Percentiles rank a stretch among this genome's conserved stretches.
These are phyloP conservation scores for Apiotrichum domesticum DNA, from an alignment of 1,284 basidiomycete genomes.

Conservation along the genomic window DNA sequence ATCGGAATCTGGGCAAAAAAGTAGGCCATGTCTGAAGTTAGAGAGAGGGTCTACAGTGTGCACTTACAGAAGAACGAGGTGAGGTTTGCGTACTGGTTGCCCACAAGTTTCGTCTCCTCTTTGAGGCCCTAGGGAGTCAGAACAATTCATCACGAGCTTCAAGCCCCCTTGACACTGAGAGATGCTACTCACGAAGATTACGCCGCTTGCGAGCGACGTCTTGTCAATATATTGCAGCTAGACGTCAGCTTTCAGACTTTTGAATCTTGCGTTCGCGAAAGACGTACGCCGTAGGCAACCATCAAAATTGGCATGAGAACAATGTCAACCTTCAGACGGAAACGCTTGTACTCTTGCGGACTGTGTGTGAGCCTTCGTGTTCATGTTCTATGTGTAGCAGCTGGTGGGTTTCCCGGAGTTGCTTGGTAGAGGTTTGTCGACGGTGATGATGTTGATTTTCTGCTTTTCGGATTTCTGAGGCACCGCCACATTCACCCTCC, in stretches of 20 bases:
- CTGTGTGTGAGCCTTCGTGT: not conserved
- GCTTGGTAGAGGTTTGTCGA: no score
- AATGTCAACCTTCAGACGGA: conserved; percentile 14
- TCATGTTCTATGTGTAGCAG: not conserved
- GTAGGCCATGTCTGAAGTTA: conserved; percentile 13
- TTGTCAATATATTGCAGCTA: conserved; percentile 14
- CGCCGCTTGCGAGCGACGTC: conserved; percentile 17
- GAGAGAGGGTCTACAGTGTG: not conserved
- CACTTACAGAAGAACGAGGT: conserved; percentile 18
- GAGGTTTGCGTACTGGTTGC: conserved; percentile 14
- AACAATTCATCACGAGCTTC: no score
- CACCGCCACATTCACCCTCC: no score
- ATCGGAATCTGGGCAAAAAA: conserved; percentile 17
- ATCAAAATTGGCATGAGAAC: conserved; percentile 14
- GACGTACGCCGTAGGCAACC: not conserved
- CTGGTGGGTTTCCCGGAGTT: no score
- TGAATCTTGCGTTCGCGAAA: no score
- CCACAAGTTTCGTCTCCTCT: not conserved
- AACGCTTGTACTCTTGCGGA: conserved; percentile 12
- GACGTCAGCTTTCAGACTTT: not conserved
- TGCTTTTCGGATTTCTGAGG: no score
- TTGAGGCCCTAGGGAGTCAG: not conserved
- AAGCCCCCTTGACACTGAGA: no score
- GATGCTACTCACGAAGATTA: conserved; percentile 11
- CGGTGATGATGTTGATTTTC: no score